Conservation (phyloP, 2,329 filamentous ascomycete species). For the Epichloe typhina region DNA sequence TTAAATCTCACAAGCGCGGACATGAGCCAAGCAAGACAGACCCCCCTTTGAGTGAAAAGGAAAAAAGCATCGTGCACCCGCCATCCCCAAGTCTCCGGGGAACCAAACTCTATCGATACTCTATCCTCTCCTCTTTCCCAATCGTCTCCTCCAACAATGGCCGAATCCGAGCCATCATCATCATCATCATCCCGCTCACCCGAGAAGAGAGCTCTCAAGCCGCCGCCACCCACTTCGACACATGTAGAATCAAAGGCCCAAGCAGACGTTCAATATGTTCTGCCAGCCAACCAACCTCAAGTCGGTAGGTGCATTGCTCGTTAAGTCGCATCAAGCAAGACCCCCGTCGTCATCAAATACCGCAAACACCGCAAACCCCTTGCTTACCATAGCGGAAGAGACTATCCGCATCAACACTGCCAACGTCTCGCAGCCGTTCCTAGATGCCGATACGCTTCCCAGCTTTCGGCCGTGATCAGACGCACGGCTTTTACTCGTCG, state of each 20-base stretch:
- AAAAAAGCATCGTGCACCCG: too few relatives aligned
- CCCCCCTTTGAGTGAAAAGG: too few relatives aligned
- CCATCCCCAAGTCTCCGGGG: not conserved
- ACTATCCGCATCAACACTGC: conserved; percentile 15
- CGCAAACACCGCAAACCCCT: too few relatives aligned
- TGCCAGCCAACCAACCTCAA: conserved; percentile 15
- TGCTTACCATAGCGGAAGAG: conserved; percentile 9
- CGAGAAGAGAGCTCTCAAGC: conserved; percentile 14
- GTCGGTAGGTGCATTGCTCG: conserved; percentile 11
- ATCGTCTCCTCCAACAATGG: not conserved
- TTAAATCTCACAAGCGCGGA: not conserved
- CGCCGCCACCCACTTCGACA: conserved; percentile 10
- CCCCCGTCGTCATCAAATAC: not conserved
- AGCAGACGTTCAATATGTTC: conserved; percentile 17
- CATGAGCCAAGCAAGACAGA: too few relatives aligned
- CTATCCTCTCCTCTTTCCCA: not conserved
- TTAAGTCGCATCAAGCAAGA: too few relatives aligned
- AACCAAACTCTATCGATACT: too few relatives aligned
- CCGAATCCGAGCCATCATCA: not conserved
- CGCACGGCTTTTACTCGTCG: too few relatives aligned
- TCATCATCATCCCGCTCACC: conserved; percentile 4
- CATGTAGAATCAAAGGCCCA: conserved; percentile 14
- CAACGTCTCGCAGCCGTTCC: conserved; percentile 21
- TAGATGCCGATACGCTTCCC: conserved; percentile 17
- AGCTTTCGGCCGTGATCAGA: conserved; percentile 6